Evolutionary conservation across 2,329 filamentous ascomycete genomes (phyloP).

Genomic region (Colletotrichum tabaci): DNA sequence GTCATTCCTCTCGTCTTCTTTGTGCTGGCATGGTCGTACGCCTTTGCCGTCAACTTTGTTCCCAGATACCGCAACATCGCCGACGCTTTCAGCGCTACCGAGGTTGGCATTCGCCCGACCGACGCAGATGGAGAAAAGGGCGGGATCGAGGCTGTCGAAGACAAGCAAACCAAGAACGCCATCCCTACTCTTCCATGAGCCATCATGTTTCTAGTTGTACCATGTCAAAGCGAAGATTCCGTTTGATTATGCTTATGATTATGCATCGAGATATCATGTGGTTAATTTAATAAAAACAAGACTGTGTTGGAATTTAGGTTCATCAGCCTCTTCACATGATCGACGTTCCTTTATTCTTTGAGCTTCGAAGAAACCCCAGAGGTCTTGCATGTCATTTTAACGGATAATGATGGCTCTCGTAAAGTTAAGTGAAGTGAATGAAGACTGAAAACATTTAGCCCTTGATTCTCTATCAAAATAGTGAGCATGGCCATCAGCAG

Average conservation of each 20-base stretch:
- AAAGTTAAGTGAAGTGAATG: too few species aligned
- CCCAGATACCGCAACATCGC: constrained; percentile 74
- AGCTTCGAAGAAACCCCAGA: too few species aligned
- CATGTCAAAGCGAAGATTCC: too few species aligned
- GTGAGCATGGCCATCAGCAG: too few species aligned
- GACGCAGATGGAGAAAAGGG: constrained; percentile 45
- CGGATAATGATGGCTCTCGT: too few species aligned
- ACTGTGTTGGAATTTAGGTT: too few species aligned
- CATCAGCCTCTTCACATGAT: too few species aligned
- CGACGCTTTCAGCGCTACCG: constrained; percentile 67
- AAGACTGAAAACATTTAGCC: too few species aligned
- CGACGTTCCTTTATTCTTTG: not conserved
- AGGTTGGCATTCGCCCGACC: constrained; percentile 57
- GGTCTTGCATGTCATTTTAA: too few species aligned
- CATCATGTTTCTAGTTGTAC: too few species aligned
- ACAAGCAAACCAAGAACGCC: constrained; percentile 30
- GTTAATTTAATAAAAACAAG: not conserved
- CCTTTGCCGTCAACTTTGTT: constrained; percentile 76
- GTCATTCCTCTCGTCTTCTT: constrained; percentile 76
- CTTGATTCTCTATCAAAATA: too few species aligned
- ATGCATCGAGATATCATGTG: not conserved
- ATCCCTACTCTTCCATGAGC: constrained; percentile 7
- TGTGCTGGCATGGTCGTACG: constrained; percentile 69
- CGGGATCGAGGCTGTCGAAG: constrained; percentile 31
- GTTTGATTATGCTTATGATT: not conserved